phyloP scores from a whole-genome alignment of 345 rosid genomes.

The Chamaenerion angustifolium region DNA sequence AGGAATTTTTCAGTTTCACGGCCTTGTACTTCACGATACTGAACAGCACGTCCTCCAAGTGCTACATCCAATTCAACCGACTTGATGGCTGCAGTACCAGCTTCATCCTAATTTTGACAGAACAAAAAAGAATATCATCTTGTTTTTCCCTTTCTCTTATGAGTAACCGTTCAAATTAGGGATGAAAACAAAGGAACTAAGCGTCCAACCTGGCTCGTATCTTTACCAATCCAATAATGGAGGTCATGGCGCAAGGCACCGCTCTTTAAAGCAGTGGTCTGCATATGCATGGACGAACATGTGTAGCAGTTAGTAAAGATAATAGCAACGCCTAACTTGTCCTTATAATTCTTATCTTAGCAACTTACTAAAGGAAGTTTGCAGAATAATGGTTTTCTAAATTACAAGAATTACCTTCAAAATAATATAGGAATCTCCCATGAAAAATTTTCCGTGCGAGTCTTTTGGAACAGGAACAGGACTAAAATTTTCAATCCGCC shows the following conservation, averaged over 20 bases:
- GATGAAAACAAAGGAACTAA: no score
- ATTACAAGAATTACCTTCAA: constrained; percentile 39
- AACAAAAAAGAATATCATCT: no score
- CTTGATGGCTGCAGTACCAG: constrained; percentile 76
- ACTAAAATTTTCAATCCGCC: constrained; percentile 85
- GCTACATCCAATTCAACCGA: constrained; percentile 96
- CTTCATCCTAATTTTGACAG: constrained; percentile 53
- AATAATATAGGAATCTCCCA: constrained; percentile 86
- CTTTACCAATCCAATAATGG: constrained; percentile 94
- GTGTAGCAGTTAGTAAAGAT: no score
- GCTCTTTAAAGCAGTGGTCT: constrained; percentile 64
- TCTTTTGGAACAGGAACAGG: constrained; percentile 56
- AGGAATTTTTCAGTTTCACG: constrained; percentile 88
- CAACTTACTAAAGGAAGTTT: no score
- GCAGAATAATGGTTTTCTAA: neutral
- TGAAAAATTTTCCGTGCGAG: constrained; percentile 77
- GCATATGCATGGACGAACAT: constrained; percentile 7
- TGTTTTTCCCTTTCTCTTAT: no score
- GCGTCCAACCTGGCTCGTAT: constrained; percentile 54
- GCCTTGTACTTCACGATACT: constrained; percentile 94
- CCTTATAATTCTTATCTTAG: no score
- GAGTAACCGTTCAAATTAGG: no score
- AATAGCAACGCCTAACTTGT: no score
- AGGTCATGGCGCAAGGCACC: constrained; percentile 71
- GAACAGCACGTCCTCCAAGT: constrained; percentile 97